Evolutionary conservation across 352 stramenopile genomes (phyloP).

Genomic region (Globisporangium cederbergense): DNA sequence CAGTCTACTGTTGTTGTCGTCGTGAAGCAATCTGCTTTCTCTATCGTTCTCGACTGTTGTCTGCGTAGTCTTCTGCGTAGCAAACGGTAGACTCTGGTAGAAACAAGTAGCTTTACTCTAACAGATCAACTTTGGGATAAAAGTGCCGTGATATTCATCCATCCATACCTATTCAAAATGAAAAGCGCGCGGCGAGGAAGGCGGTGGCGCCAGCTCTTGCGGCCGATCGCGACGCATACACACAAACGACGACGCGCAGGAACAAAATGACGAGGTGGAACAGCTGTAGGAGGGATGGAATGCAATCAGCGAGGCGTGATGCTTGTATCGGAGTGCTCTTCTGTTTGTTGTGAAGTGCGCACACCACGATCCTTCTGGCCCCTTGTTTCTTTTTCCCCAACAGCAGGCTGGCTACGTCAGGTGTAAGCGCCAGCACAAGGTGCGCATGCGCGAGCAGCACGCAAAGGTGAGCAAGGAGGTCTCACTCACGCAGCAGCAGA

Average conservation of each 20-base stretch:
- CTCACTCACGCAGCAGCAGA: conserved; percentile 19
- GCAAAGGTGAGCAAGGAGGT: conserved; percentile 68
- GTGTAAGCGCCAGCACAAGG: conserved; percentile 84
- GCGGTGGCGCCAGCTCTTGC: conserved; percentile 34
- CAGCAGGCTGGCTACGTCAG: conserved; percentile 75
- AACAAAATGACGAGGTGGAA: conserved; percentile 40
- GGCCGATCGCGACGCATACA: conserved; percentile 25
- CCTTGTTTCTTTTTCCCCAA: not conserved
- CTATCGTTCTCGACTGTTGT: no score
- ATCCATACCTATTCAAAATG: no score
- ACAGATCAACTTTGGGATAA: no score
- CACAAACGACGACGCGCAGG: conserved; percentile 19
- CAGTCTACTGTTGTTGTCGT: no score
- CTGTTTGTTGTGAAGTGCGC: not conserved
- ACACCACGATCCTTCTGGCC: no score
- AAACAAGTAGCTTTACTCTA: no score
- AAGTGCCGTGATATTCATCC: no score
- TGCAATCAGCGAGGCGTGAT: conserved; percentile 14
- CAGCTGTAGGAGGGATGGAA: conserved; percentile 49
- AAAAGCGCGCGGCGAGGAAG: conserved; percentile 26
- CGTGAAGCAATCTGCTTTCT: no score
- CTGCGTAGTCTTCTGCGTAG: no score
- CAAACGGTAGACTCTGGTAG: no score
- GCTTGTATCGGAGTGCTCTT: no score
- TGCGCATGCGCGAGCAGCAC: conserved; percentile 70